phyloP scores from a whole-genome alignment of 2,329 filamentous ascomycete genomes.

The Alternaria sp. region DNA sequence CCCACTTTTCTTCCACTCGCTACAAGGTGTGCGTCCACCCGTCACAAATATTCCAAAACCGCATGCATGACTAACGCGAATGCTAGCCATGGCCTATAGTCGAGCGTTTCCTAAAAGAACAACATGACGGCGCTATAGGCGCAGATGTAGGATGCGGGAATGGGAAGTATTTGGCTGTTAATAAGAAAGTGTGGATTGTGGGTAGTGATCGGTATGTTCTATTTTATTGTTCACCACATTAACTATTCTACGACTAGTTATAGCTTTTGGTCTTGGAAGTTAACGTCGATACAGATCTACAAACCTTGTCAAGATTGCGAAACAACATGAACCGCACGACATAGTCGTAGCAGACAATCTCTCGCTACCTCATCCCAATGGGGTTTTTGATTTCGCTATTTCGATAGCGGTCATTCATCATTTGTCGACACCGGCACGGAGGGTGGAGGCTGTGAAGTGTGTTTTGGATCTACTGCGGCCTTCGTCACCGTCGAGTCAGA shows the following conservation, averaged over 20 bases:
- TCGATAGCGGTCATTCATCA: slow-evolving; percentile 96
- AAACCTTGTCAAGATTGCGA: slow-evolving; percentile 65
- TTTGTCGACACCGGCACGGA: slow-evolving; percentile 76
- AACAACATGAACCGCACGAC: slow-evolving; percentile 63
- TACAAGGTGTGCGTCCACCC: slow-evolving; percentile 63
- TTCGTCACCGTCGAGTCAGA: not conserved
- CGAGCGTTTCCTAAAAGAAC: slow-evolving; percentile 72
- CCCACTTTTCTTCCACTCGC: slow-evolving; percentile 81
- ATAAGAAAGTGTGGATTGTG: slow-evolving; percentile 71
- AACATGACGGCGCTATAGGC: slow-evolving; percentile 75
- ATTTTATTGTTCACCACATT: slow-evolving; percentile 23
- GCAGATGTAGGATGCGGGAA: slow-evolving; percentile 96
- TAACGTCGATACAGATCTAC: slow-evolving; percentile 56
- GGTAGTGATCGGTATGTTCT: slow-evolving; percentile 77
- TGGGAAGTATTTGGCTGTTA: slow-evolving; percentile 90
- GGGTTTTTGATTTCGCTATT: slow-evolving; percentile 83
- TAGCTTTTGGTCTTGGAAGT: not conserved
- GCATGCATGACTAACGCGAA: slow-evolving; percentile 23
- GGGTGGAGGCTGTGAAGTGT: slow-evolving; percentile 73
- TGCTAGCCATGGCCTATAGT: slow-evolving; percentile 88
- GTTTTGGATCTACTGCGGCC: slow-evolving; percentile 70
- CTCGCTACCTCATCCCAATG: slow-evolving; percentile 74
- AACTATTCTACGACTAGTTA: not conserved
- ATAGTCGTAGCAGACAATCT: slow-evolving; percentile 83
- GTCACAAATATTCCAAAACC: not conserved